Evolutionary conservation across 371 early-diverging fungal species (phyloP).

Genomic region (Actinomortierella ambigua): DNA sequence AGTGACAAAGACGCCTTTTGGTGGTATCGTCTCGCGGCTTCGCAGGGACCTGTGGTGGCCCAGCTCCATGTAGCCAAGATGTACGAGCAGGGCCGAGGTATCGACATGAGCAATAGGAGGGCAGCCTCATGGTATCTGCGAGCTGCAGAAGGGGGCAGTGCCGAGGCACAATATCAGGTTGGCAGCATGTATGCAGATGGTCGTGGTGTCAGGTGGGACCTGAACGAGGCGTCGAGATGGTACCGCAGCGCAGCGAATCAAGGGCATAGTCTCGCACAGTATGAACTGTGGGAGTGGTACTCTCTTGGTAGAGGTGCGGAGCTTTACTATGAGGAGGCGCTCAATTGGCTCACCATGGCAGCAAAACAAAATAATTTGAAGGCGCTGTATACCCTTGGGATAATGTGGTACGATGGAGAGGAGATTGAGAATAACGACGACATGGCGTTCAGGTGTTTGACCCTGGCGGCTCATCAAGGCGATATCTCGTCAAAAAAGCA

Average conservation of each 20-base stretch:
- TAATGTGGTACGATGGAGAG: too few species aligned
- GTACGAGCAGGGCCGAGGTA: conserved; percentile 79
- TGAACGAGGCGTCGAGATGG: conserved; percentile 70
- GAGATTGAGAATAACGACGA: too few species aligned
- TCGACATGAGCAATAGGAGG: conserved; percentile 58
- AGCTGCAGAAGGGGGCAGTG: conserved; percentile 77
- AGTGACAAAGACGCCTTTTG: too few species aligned
- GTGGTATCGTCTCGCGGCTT: conserved; percentile 76
- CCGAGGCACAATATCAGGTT: conserved; percentile 66
- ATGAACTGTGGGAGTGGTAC: conserved; percentile 84
- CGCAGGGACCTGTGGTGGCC: conserved; percentile 79
- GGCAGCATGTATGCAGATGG: conserved; percentile 86
- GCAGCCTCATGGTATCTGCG: conserved; percentile 82
- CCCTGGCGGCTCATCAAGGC: conserved; percentile 67
- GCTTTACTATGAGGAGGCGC: conserved; percentile 64
- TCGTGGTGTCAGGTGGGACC: conserved; percentile 73
- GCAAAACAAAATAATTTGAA: conserved; percentile 80
- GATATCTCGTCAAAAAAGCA: conserved; percentile 55
- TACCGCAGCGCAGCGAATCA: conserved; percentile 67
- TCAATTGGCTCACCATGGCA: conserved; percentile 70
- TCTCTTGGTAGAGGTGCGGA: conserved; percentile 82
- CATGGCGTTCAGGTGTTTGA: too few species aligned
- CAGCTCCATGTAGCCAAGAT: conserved; percentile 81
- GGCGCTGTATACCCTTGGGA: conserved; percentile 80
- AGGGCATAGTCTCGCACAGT: conserved; percentile 74